Evolutionary conservation across 805 yeast species (phyloP), one percentile per base, ranked within the genome.

Genomic region (Wilhelminamyces savonicus): DNA sequence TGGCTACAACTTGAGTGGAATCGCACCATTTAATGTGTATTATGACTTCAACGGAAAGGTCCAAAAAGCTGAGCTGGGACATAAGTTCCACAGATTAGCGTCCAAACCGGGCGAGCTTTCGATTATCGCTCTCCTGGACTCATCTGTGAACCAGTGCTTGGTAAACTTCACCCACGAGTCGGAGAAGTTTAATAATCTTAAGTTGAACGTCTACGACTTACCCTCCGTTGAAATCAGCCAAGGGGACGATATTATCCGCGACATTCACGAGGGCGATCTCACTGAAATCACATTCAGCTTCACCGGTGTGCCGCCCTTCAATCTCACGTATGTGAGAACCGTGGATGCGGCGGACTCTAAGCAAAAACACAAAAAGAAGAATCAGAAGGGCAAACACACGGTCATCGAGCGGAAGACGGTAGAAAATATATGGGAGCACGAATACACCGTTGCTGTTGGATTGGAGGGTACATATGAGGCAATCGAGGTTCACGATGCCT

Each of bases 381-480:
- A 37, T 21, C 39, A 37, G 27, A 34, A 36, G 14, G 22, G 16
- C 16, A 51, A 47, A 7, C 44, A 39, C 31, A 50, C 26, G 36
- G 54, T 66, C 10, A 65, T 71, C 10, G 71, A 76, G 45, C 59
- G 71, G 45, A 54, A 76, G 38, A 76, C 78, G 10, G 72, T 85
- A 21, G 84, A 81, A 31, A 79, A 81, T 39, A 84, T 92, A 25
- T 62, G 73, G 57, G 80, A 73, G 2, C 61, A 76, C 46, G 83
- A 78, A 44, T 77, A 85, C 50, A 69, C 76, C 31, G 79, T 84
- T 6, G 62, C 69, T 47, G 90, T 95, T 2, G 82, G 84, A 42
- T 60, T 85, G 40, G 96, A 88, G 53, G 99, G 99, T 26, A 81
- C 85, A 3, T 92, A 92, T 50, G 95, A 88, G 55, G 97, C 97